A percentile compares a stretch with the other conserved stretches of the same genome.
Evolutionary conservation across 2,329 filamentous ascomycete species (phyloP).

Genomic region (Aspergillus eucalypticola): DNA sequence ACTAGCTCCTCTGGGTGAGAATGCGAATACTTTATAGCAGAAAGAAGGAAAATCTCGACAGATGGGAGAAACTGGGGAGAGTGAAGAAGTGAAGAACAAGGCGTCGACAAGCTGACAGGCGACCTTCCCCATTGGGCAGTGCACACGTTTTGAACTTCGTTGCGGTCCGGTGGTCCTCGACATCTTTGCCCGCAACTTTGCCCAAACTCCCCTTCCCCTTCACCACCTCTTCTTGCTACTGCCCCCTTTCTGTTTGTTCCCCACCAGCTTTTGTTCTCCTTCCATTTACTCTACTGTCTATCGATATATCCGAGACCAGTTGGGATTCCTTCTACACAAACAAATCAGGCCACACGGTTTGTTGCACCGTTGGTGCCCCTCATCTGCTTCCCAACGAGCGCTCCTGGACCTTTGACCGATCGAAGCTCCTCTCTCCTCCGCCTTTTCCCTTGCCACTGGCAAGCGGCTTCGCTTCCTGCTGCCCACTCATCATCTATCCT

Average conservation of each 20-base stretch:
- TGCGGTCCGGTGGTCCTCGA: constrained; percentile 2
- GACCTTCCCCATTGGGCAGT: constrained; percentile 21
- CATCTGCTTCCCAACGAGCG: constrained; percentile 15
- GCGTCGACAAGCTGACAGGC: not conserved
- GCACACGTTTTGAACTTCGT: constrained; percentile 6
- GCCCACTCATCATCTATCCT: constrained; percentile 3
- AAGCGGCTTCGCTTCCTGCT: constrained; percentile 13
- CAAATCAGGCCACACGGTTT: not conserved
- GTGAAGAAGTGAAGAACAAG: not conserved
- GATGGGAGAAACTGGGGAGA: no score
- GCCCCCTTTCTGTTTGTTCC: not conserved
- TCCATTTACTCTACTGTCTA: not conserved
- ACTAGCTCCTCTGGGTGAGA: not conserved
- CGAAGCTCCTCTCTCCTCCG: constrained; percentile 13
- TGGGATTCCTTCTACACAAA: not conserved
- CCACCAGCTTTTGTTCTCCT: not conserved
- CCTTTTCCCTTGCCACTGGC: constrained; percentile 19
- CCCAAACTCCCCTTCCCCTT: not conserved
- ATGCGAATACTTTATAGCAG: not conserved
- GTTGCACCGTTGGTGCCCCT: constrained; percentile 15
- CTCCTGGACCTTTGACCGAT: constrained; percentile 16
- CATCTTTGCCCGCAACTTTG: constrained; percentile 1
- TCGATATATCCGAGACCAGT: not conserved
- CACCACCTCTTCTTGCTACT: not conserved
- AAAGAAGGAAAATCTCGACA: not conserved